Conservation (phyloP, 148 eudicot genomes). For the Beta vulgaris region DNA sequence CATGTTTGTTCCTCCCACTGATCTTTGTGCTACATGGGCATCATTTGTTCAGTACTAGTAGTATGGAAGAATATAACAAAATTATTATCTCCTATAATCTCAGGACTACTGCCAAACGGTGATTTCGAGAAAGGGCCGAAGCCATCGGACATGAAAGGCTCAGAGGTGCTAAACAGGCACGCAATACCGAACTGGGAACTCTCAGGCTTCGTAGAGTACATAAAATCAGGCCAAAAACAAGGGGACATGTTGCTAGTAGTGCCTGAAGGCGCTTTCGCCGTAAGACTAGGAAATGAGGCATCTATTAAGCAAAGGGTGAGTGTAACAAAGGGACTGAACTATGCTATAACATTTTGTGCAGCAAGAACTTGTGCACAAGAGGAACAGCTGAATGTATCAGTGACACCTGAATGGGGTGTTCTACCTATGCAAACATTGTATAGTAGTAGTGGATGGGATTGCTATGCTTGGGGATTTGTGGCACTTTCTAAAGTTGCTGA, state of each 20-base stretch:
- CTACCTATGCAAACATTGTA: slow-evolving; percentile 85
- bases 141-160: slow-evolving; percentile 62
- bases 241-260: slow-evolving; percentile 93
- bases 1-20: too few relatives aligned
- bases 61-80: neutral
- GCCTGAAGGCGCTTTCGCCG: slow-evolving; percentile 78
- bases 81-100: neutral
- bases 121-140: slow-evolving; percentile 70
- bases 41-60: too few relatives aligned
- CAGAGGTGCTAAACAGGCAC: slow-evolving; percentile 40
- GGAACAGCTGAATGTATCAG: slow-evolving; percentile 70
- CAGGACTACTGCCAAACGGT: slow-evolving; percentile 76
- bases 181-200: slow-evolving; percentile 67
- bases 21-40: too few relatives aligned
- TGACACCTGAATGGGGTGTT: slow-evolving; percentile 66
- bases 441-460: slow-evolving; percentile 92
- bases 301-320: slow-evolving; percentile 60
- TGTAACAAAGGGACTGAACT: slow-evolving; percentile 70
- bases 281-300: slow-evolving; percentile 89
- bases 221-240: slow-evolving; percentile 87
- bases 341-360: slow-evolving; percentile 78
- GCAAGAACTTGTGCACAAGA: slow-evolving; percentile 94
- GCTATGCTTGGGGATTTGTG: slow-evolving; percentile 80
- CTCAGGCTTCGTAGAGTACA: slow-evolving; percentile 83
- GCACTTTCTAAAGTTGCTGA: slow-evolving; percentile 44